Conservation (phyloP, 768 basidiomycete genomes). For the Gloeostereum incarnatum region DNA sequence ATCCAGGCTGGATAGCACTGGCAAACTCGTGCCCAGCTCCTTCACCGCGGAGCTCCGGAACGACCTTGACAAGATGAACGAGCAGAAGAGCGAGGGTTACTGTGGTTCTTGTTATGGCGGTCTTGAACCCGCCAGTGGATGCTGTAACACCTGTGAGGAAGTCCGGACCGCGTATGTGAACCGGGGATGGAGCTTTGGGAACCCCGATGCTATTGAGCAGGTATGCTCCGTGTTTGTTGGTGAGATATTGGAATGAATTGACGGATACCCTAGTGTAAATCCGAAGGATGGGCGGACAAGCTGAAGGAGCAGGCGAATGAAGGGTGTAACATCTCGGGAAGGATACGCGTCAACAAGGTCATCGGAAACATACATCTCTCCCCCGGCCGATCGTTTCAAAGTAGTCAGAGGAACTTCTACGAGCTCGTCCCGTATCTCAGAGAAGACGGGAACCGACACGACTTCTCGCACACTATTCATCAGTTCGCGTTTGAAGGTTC, state of each 20-base stretch:
- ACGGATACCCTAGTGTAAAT: constrained; percentile 66
- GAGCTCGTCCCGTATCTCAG: constrained; percentile 93
- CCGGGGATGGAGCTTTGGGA: constrained; percentile 92
- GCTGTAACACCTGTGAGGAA: constrained; percentile 95
- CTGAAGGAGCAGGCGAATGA: constrained; percentile 88
- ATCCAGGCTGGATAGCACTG: constrained; percentile 57
- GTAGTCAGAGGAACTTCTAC: constrained; percentile 66
- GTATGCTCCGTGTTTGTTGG: too few species aligned
- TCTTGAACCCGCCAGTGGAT: constrained; percentile 61
- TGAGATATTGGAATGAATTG: too few species aligned
- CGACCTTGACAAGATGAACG: constrained; percentile 76
- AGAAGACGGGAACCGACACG: constrained; percentile 81
- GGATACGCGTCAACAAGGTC: constrained; percentile 94
- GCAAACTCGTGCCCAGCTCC: constrained; percentile 47
- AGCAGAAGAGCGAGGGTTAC: constrained; percentile 50
- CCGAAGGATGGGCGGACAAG: constrained; percentile 94
- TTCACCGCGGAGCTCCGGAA: constrained; percentile 63
- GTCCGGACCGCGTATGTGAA: constrained; percentile 85
- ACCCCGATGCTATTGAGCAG: constrained; percentile 90
- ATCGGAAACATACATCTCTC: constrained; percentile 93
- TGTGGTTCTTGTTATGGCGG: constrained; percentile 98
- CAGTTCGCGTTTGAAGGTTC: constrained; percentile 64
- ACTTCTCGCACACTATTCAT: constrained; percentile 88
- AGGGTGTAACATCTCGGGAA: constrained; percentile 90
- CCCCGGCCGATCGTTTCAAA: constrained; percentile 93